Evolutionary conservation across 2,329 filamentous ascomycete genomes (phyloP).

Genomic region (Teratosphaeria zuluensis): DNA sequence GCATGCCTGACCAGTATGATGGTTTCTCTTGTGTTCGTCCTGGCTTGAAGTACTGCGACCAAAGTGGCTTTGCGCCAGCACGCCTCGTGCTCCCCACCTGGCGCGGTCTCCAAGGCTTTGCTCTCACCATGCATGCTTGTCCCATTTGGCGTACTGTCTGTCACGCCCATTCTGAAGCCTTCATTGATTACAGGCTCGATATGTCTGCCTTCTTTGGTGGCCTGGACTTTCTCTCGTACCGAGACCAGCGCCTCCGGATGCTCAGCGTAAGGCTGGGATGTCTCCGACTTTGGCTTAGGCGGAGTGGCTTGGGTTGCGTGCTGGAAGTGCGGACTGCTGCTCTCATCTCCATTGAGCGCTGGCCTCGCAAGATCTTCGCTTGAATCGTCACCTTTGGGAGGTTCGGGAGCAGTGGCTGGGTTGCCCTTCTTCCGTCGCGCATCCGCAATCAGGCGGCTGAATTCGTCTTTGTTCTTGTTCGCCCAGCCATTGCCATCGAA

Average conservation of each 20-base stretch:
- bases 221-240: constrained; percentile 17
- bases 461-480: constrained; percentile 61
- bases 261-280: constrained; percentile 13
- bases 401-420: constrained; percentile 7
- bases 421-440: constrained; percentile 50
- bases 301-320: background rate
- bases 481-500: constrained; percentile 77
- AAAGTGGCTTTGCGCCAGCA: constrained; percentile 1
- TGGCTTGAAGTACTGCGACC: constrained; percentile 4
- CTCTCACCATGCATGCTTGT: background rate
- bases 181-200: constrained; percentile 14
- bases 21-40: constrained; percentile 13
- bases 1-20: constrained; percentile 11
- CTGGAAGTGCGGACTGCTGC: constrained; percentile 4
- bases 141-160: background rate
- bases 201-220: constrained; percentile 11
- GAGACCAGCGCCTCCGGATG: constrained; percentile 16
- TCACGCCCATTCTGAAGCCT: constrained; percentile 7
- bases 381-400: constrained; percentile 7
- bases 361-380: background rate
- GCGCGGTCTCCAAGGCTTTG: background rate
- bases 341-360: constrained; percentile 2
- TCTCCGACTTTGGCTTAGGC: background rate
- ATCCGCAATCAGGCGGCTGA: constrained; percentile 67
- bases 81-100: background rate